Evolutionary conservation across 257 asterid genomes (phyloP), one percentile per base, ranked within the genome.

Genomic region (Thymus quinquecostatus): DNA sequence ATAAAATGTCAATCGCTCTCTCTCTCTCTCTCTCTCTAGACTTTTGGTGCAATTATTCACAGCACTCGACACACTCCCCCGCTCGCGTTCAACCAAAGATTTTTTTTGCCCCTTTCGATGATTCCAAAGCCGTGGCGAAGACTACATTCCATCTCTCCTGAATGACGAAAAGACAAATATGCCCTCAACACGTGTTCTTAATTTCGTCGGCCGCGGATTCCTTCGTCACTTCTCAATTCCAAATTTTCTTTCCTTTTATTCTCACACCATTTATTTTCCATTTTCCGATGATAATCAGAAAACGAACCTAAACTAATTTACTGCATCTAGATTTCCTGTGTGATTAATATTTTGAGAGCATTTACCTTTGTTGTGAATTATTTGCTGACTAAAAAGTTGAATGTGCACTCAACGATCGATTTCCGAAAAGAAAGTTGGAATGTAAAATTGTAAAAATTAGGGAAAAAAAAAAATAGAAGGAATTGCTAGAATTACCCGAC

Each of bases 401-500:
- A 41, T n/a, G 54, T 33, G 71, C 51, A 29, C 56, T 69, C 57
- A 14, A 51, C 57, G 33, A 14, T 14, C 43, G n/a, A 60, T 32
- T 27, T 55, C 43, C 5, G 27, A 74, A 53, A 38, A 53, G 36
- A 14, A 40, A 60, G 40, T 55, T 28, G 10, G 49, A 30, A 34
- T 61, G 13, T 43, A 1, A 53, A 53, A 12, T 38, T 40, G 4
- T 27, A 55, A 66, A 64, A 44, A 44, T 44, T 44, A 44, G 13
- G 4, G 33, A 0, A 30, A 2, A 40, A 27, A 12, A 29, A 61
- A 4, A 21, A 58, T 43, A n/a, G 4, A 6, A 7, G 58, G 58
- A 53, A 53, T 53, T 21, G 10, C 32, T 53, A 53, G 47, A 64
- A 41, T 64, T 86, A 92, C 98, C 97, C 98, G 80, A 93, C 81